These are phyloP conservation scores for Aspergillus carbonarius DNA, from an alignment of 2,329 filamentous ascomycete genomes.

Conservation along the genomic window DNA sequence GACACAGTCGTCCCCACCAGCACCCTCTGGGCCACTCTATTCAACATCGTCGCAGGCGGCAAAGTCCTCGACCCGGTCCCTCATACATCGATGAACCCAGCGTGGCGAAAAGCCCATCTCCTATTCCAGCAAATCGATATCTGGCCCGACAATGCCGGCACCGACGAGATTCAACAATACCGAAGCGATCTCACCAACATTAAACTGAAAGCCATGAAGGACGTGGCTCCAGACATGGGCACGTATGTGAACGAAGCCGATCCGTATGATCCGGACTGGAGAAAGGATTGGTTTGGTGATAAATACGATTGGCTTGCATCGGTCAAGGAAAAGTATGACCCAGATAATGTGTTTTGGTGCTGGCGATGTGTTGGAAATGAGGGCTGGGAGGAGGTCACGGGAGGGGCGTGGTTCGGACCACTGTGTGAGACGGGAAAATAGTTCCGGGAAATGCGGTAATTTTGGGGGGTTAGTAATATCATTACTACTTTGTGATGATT, in stretches of 20 bases:
- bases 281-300: constrained; percentile 17
- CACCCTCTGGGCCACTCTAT: neutral
- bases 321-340: constrained; percentile 30
- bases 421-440: neutral
- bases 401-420: constrained; percentile 1
- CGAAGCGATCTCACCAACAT: constrained; percentile 5
- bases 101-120: constrained; percentile 12
- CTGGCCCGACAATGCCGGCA: constrained; percentile 6
- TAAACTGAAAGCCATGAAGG: constrained; percentile 20
- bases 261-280: constrained; percentile 18
- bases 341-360: constrained; percentile 25
- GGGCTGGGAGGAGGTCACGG: constrained; percentile 18
- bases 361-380: constrained; percentile 27
- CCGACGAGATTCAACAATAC: constrained; percentile 1
- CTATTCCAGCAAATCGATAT: constrained; percentile 1
- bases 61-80: constrained; percentile 10
- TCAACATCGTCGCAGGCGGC: constrained; percentile 14
- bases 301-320: constrained; percentile 25
- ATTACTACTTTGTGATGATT: no score
- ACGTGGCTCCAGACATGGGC: constrained; percentile 19
- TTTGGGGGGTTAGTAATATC: no score
- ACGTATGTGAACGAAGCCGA: constrained; percentile 23
- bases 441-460: no score
- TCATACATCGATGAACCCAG: constrained; percentile 15
- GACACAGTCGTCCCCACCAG: neutral